Conservation (phyloP, 129 eudicot genomes). For the Escallonia rubra region DNA sequence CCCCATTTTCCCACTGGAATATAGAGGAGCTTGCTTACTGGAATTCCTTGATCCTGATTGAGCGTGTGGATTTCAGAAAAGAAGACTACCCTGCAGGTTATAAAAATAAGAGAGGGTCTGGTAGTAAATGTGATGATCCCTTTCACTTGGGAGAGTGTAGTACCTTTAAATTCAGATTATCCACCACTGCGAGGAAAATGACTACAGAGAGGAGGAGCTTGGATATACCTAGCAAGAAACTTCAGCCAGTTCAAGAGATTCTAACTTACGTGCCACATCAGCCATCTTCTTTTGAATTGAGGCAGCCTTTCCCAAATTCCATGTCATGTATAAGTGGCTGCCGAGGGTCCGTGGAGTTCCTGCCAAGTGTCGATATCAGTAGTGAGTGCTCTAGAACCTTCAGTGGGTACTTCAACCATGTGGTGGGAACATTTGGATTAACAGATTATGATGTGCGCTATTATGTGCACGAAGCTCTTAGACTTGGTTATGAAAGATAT, state of each 20-base stretch:
- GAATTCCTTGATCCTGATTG: slow-evolving; percentile 25
- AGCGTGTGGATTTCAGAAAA: slow-evolving; percentile 30
- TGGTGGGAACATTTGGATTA: slow-evolving; percentile 24
- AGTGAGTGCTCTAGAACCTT: slow-evolving; percentile 31
- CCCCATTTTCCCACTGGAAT: slow-evolving; percentile 51
- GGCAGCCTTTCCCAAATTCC: background rate
- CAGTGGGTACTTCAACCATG: slow-evolving; percentile 30
- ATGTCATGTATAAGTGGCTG: background rate
- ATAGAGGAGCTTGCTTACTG: slow-evolving; percentile 43
- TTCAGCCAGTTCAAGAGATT: background rate
- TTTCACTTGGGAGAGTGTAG: slow-evolving; percentile 49
- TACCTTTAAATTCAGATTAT: slow-evolving; percentile 43
- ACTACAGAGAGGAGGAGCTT: background rate
- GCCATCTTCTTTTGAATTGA: background rate
- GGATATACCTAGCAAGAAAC: slow-evolving; percentile 13
- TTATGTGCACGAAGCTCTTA: slow-evolving; percentile 10
- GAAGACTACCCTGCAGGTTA: slow-evolving; percentile 72
- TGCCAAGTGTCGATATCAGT: background rate
- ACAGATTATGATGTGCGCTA: background rate
- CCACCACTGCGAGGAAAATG: slow-evolving; percentile 1
- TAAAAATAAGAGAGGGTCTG: slow-evolving; percentile 60
- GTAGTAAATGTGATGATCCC: slow-evolving; percentile 29
- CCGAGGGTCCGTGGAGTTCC: background rate
- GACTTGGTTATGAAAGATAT: slow-evolving; percentile 31
- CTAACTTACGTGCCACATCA: background rate